Evolutionary conservation across 73 alveolate species (phyloP).

Genomic region (Vitrella brassicaformis): DNA sequence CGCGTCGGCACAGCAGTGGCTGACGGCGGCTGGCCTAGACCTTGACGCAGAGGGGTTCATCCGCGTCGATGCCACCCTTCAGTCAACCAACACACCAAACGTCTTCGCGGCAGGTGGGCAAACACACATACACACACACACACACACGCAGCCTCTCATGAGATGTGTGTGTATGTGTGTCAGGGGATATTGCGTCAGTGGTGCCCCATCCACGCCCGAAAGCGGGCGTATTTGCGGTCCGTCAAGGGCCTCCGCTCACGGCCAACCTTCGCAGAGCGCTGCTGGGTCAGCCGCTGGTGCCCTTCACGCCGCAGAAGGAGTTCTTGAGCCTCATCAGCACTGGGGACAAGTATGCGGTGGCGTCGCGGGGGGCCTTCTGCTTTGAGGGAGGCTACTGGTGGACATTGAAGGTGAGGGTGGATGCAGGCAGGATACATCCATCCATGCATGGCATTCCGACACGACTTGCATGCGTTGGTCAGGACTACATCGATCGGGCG

Average conservation of each 20-base stretch:
- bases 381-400: background rate
- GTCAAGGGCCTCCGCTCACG: slow-evolving; percentile 10
- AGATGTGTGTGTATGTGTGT: too few relatives aligned
- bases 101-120: slow-evolving; percentile 25
- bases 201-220: slow-evolving; percentile 22
- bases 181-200: slow-evolving; percentile 15
- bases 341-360: slow-evolving; percentile 14
- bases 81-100: background rate
- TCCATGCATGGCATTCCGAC: too few relatives aligned
- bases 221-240: slow-evolving; percentile 7
- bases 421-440: too few relatives aligned
- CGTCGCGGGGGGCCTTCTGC: slow-evolving; percentile 5
- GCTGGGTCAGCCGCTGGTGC: slow-evolving; percentile 4
- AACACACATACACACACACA: too few relatives aligned
- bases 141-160: too few relatives aligned
- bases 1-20: slow-evolving; percentile 19
- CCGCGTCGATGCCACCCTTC: background rate
- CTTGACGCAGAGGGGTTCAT: slow-evolving; percentile 7
- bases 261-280: slow-evolving; percentile 6
- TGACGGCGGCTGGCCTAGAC: slow-evolving; percentile 7
- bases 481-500: slow-evolving; percentile 20
- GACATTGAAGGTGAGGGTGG: background rate
- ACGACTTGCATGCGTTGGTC: too few relatives aligned
- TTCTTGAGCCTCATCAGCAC: slow-evolving; percentile 9
- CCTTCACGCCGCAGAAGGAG: slow-evolving; percentile 8